Evolutionary conservation across 352 stramenopile species (phyloP).

Genomic region (Phytophthora uliginosa): DNA sequence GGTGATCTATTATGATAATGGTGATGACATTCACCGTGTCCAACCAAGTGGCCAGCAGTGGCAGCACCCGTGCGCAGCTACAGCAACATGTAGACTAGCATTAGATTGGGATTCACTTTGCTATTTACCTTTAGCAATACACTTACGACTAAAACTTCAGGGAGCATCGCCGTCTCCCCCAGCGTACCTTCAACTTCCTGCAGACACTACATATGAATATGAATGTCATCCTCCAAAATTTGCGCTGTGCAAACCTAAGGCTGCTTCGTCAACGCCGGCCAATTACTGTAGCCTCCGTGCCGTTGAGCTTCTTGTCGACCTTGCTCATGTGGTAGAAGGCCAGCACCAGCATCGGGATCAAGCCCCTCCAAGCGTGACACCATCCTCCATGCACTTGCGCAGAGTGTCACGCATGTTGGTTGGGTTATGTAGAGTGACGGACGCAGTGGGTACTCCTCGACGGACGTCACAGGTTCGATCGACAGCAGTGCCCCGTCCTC

Average conservation of each 20-base stretch:
- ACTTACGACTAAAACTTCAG: not conserved
- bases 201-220: too few relatives aligned
- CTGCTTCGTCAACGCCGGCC: too few relatives aligned
- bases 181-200: not conserved
- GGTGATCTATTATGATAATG: not conserved
- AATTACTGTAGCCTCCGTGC: too few relatives aligned
- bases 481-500: too few relatives aligned
- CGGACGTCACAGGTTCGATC: too few relatives aligned
- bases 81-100: not conserved
- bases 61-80: not conserved
- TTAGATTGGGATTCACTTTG: not conserved
- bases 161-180: not conserved
- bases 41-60: not conserved
- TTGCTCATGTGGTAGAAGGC: constrained; percentile 59
- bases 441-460: too few relatives aligned
- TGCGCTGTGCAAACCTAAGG: too few relatives aligned
- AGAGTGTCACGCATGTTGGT: constrained; percentile 56
- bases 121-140: not conserved
- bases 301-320: constrained; percentile 41
- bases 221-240: too few relatives aligned
- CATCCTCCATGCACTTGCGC: constrained; percentile 50
- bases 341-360: constrained; percentile 53
- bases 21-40: not conserved
- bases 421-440: constrained; percentile 19
- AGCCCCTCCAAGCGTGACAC: constrained; percentile 50